Percentiles rank a stretch among this genome's conserved stretches.
phyloP scores from a whole-genome alignment of 2,329 filamentous ascomycete species.

The Talaromyces marneffei region DNA sequence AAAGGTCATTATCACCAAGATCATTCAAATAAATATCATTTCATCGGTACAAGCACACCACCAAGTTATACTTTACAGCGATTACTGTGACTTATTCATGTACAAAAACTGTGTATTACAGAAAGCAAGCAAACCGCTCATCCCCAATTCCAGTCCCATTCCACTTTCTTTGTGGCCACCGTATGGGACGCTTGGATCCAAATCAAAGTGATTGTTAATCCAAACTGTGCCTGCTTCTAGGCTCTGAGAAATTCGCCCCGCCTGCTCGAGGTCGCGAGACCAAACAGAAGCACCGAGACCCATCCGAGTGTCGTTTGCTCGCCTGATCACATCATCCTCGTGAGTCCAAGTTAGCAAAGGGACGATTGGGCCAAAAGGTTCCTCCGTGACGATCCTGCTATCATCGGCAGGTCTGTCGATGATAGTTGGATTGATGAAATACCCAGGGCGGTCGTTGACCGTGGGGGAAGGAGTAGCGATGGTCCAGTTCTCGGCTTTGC shows the following conservation, averaged over 20 bases:
- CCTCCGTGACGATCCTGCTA: not conserved
- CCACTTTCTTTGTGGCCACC: constrained; percentile 8
- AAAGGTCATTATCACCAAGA: not conserved
- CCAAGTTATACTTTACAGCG: not conserved
- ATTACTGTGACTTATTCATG: not conserved
- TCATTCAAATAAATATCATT: not conserved
- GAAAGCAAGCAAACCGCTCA: not conserved
- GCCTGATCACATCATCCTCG: constrained; percentile 54
- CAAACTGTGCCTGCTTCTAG: constrained; percentile 3
- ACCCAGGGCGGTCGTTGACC: not conserved
- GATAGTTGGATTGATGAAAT: not conserved
- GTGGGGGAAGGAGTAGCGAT: not conserved
- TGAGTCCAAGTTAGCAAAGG: constrained; percentile 57
- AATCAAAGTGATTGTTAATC: not conserved
- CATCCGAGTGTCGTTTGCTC: constrained; percentile 32
- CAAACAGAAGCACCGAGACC: constrained; percentile 7
- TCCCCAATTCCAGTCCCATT: constrained; percentile 5
- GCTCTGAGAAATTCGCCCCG: not conserved
- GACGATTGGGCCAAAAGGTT: constrained; percentile 47
- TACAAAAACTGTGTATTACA: not conserved
- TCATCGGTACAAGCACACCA: not conserved
- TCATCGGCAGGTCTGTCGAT: constrained; percentile 2
- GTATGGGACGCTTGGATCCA: not conserved
- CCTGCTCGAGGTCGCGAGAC: not conserved
- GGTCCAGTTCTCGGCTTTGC: not conserved